A percentile compares a stretch with the other conserved stretches of the same genome.
Evolutionary conservation across 805 yeast genomes (phyloP).

Genomic region (Zygotorulaspora sp.): DNA sequence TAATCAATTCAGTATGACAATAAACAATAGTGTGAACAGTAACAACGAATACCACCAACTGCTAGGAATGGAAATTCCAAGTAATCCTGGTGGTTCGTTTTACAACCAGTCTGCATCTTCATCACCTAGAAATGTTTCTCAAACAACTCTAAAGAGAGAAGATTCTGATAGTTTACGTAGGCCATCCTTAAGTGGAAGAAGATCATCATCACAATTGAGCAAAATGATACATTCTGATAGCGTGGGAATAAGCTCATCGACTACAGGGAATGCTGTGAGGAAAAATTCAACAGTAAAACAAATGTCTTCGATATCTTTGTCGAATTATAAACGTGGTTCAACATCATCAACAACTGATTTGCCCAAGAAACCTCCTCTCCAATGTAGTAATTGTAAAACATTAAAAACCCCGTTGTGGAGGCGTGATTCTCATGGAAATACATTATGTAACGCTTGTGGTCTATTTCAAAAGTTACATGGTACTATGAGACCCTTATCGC

Average conservation of each 20-base stretch:
- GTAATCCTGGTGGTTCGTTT: slow-evolving; percentile 1
- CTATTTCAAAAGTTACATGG: slow-evolving; percentile 88
- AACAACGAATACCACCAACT: slow-evolving; percentile 6
- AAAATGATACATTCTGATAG: slow-evolving; percentile 18
- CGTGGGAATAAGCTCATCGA: slow-evolving; percentile 17
- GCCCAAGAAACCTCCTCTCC: slow-evolving; percentile 35
- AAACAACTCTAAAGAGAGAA: slow-evolving; percentile 8
- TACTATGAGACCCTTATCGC: slow-evolving; percentile 85
- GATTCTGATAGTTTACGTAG: slow-evolving; percentile 4
- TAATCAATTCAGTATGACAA: slow-evolving; percentile 4
- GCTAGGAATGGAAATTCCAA: slow-evolving; percentile 7
- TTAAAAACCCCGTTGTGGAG: slow-evolving; percentile 94
- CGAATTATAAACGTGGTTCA: slow-evolving; percentile 25
- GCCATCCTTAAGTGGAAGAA: slow-evolving; percentile 11
- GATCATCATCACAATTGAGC: slow-evolving; percentile 14
- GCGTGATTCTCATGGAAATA: slow-evolving; percentile 85
- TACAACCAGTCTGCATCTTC: slow-evolving; percentile 13
- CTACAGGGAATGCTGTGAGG: slow-evolving; percentile 27
- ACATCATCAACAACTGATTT: slow-evolving; percentile 20
- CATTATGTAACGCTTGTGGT: slow-evolving; percentile 95
- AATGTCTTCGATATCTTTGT: slow-evolving; percentile 28
- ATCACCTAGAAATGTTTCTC: slow-evolving; percentile 8
- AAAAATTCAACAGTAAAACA: slow-evolving; percentile 29
- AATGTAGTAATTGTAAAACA: slow-evolving; percentile 87
- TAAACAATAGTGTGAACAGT: slow-evolving; percentile 1